Conservation (phyloP, 331 rosid species). For the Malus hybrid region DNA sequence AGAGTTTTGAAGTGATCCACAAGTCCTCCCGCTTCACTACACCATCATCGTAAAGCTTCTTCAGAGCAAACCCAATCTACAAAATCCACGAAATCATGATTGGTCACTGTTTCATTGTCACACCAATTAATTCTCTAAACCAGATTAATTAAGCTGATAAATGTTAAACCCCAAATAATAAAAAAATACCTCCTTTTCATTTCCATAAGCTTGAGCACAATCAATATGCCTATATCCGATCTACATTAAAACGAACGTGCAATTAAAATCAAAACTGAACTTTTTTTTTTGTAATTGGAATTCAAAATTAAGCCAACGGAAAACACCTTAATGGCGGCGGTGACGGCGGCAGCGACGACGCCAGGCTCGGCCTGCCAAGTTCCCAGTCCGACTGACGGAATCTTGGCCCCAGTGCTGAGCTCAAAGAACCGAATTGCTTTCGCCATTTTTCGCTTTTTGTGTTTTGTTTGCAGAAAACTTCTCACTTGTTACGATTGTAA, state of each 20-base stretch:
- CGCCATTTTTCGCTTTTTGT: conserved; percentile 19
- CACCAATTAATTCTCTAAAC: neutral
- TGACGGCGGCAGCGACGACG: conserved; percentile 34
- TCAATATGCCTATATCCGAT: conserved; percentile 73
- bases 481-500: neutral
- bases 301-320: neutral
- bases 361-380: conserved; percentile 50
- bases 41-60: conserved; percentile 43
- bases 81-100: neutral
- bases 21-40: conserved; percentile 52
- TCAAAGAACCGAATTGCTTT: conserved; percentile 22
- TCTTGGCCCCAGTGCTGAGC: conserved; percentile 51
- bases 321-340: conserved; percentile 54
- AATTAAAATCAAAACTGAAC: neutral
- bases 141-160: neutral
- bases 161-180: neutral
- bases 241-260: conserved; percentile 24
- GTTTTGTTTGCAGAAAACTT: neutral
- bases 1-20: conserved; percentile 66
- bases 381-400: conserved; percentile 52
- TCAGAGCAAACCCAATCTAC: conserved; percentile 54
- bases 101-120: neutral
- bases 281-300: neutral
- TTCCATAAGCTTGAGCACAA: conserved; percentile 71
- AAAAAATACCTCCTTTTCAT: conserved; percentile 59